A percentile compares a stretch with the other conserved stretches of the same genome.
phyloP scores from a whole-genome alignment of 768 basidiomycete genomes.

The Omphalotus guepiniiformis region DNA sequence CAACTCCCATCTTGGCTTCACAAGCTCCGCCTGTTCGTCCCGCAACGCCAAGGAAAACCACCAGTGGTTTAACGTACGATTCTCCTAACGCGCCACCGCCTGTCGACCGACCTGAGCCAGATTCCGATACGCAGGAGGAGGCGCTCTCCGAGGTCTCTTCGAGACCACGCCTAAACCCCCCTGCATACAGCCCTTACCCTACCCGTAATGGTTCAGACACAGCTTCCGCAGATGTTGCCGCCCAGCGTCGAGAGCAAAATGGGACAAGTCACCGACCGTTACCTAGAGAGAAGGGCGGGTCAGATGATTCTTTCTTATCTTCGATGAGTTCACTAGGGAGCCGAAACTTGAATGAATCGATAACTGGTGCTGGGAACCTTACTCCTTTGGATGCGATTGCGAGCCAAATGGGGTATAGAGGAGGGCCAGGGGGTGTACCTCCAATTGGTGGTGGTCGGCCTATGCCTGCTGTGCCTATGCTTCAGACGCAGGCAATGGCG shows the following conservation, averaged over 20 bases:
- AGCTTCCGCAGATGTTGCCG: constrained; percentile 1
- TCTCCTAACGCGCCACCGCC: too few species aligned
- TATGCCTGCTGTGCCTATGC: too few species aligned
- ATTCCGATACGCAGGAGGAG: background rate
- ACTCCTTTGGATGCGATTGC: too few species aligned
- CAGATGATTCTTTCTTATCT: too few species aligned
- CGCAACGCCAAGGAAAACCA: background rate
- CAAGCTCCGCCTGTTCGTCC: background rate
- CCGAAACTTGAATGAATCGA: too few species aligned
- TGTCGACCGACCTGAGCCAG: background rate
- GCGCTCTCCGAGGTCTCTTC: background rate
- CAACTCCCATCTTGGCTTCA: background rate
- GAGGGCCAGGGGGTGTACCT: too few species aligned
- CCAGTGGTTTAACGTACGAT: too few species aligned
- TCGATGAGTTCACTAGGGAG: too few species aligned
- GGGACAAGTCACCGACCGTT: constrained; percentile 1
- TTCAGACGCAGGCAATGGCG: too few species aligned
- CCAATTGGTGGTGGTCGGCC: too few species aligned
- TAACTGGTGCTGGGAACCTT: too few species aligned
- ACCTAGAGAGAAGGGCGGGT: constrained; percentile 1
- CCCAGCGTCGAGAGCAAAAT: constrained; percentile 1
- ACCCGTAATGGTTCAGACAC: background rate
- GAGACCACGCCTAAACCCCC: background rate
- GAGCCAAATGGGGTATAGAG: too few species aligned
- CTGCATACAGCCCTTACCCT: background rate